A percentile compares a stretch with the other conserved stretches of the same genome.
Evolutionary conservation across 495 filamentous ascomycete genomes (phyloP).

Genomic region (Cairneyella variabilis): DNA sequence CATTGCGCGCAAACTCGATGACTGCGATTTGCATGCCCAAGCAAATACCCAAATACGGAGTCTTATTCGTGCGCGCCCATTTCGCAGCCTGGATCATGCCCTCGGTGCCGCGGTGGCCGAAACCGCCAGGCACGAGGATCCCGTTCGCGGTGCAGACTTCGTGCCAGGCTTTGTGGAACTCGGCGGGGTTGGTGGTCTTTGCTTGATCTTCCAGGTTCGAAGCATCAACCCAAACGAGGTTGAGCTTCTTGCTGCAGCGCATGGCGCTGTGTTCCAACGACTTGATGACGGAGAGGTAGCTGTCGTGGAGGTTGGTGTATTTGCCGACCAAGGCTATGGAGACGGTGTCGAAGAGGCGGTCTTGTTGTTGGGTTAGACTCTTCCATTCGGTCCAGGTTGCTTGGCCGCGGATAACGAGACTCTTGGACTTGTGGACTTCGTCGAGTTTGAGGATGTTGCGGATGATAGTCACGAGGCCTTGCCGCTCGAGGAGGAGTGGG

Average conservation of each 20-base stretch:
- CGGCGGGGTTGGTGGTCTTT: conserved; percentile 54
- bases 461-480: conserved; percentile 65
- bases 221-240: conserved; percentile 80
- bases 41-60: conserved; percentile 87
- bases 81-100: conserved; percentile 84
- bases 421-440: conserved; percentile 37
- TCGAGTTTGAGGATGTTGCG: conserved; percentile 57
- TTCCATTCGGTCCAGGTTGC: conserved; percentile 73
- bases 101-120: conserved; percentile 74
- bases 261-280: conserved; percentile 88
- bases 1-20: conserved; percentile 78
- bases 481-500: conserved; percentile 78
- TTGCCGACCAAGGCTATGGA: conserved; percentile 89
- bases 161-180: conserved; percentile 89
- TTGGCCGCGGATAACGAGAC: conserved; percentile 52
- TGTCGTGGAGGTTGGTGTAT: conserved; percentile 77
- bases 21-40: conserved; percentile 94
- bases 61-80: conserved; percentile 78
- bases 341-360: conserved; percentile 61
- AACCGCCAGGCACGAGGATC: conserved; percentile 71
- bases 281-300: conserved; percentile 77
- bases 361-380: conserved; percentile 56
- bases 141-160: conserved; percentile 65
- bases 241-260: conserved; percentile 74
- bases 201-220: conserved; percentile 70